phyloP scores from a whole-genome alignment of 1,284 basidiomycete genomes.

The Cutaneotrichosporon sp. region DNA sequence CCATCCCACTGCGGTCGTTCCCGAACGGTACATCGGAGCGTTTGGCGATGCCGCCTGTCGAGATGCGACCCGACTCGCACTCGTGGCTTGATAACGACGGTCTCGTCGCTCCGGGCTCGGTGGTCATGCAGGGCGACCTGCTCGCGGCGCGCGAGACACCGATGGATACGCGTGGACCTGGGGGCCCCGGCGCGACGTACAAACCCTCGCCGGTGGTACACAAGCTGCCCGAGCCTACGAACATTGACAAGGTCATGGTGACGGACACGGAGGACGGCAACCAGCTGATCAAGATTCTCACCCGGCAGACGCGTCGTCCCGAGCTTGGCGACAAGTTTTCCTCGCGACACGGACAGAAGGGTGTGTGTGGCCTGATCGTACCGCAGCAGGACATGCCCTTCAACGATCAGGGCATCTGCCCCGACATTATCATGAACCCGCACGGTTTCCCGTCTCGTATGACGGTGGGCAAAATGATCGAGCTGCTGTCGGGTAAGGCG shows the following conservation, averaged over 20 bases:
- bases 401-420: conserved; percentile 92
- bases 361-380: conserved; percentile 96
- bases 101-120: conserved; percentile 88
- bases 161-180: conserved; percentile 60
- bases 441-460: conserved; percentile 99
- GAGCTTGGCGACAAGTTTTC: conserved; percentile 99
- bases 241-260: conserved; percentile 97
- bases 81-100: conserved; percentile 94
- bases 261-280: conserved; percentile 91
- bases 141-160: conserved; percentile 98
- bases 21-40: conserved; percentile 97
- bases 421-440: conserved; percentile 99
- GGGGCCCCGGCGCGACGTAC: conserved; percentile 47
- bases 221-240: conserved; percentile 85
- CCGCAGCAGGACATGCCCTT: conserved; percentile 99
- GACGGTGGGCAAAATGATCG: conserved; percentile 99
- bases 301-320: conserved; percentile 91
- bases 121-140: conserved; percentile 86
- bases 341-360: conserved; percentile 96
- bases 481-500: conserved; percentile 88
- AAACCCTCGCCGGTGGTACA: conserved; percentile 86
- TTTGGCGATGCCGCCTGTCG: conserved; percentile 71
- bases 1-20: conserved; percentile 90
- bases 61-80: conserved; percentile 63
- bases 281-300: conserved; percentile 97